Evolutionary conservation across 2,329 filamentous ascomycete species (phyloP), one percentile per base, ranked within the genome.

Genomic region (Epichloe sylvatica): DNA sequence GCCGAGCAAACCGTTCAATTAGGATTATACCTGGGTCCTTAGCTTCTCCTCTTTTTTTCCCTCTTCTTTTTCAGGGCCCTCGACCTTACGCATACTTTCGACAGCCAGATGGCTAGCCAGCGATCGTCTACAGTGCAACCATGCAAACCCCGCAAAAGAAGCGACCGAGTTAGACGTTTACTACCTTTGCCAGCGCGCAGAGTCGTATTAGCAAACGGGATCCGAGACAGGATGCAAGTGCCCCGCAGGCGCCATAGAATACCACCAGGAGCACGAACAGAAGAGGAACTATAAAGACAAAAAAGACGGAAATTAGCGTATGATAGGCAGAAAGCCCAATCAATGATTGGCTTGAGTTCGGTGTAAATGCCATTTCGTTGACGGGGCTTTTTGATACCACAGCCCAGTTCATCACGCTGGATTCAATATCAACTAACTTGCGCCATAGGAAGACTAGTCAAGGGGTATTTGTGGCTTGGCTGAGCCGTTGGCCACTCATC

Each of bases 71-170:
- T 11, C 3, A 30, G 19, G 15, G 4, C 23, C 23, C 21, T 13
- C 19, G 33, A 19, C 13, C n/a, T 17, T 30, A 21, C 9, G 9
- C 45, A 36, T 41, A 21, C 46, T 17, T 23, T 15, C 17, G 17
- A 39, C 46, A 39, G 38, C 38, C 33, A 17, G 30, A 13, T 25
- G 34, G n/a, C 33, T 25, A 30, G 43, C 30, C 45, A 51, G 30
- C 51, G 37, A 51, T 53, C 46, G 41, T 38, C 52, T 56, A 49
- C 39, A 41, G 51, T 56, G 55, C 49, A 45, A 55, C 53, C 30
- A 44, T 47, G 52, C 51, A 37, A 38, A 49, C 55, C 49, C 55
- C 52, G 49, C 51, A 55, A 53, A 49, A 34, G 36, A 38, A 21
- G 38, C 34, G 45, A 45, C 46, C 23, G 30, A 41, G 15, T 39